Conservation (phyloP, 106 monocot species). For the Dioscorea zingiberensis region DNA sequence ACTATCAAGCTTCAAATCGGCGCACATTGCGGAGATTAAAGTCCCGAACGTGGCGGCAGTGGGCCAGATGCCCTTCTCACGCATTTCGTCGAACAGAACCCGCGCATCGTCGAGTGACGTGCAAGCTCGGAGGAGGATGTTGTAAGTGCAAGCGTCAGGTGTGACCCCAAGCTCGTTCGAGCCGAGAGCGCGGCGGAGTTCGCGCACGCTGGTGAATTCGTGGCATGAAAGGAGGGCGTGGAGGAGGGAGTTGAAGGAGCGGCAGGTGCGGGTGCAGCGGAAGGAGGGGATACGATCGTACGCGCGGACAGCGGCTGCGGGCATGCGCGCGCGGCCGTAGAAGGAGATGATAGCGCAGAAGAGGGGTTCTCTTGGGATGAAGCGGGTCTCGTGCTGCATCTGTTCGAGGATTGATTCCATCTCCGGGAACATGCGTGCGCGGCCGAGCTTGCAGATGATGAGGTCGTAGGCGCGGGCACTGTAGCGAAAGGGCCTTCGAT, state of each 20-base stretch:
- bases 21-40: conserved; percentile 43
- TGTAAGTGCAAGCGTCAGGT: conserved; percentile 60
- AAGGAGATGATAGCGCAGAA: conserved; percentile 64
- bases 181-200: conserved; percentile 15
- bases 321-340: conserved; percentile 64
- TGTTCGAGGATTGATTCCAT: conserved; percentile 63
- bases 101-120: conserved; percentile 18
- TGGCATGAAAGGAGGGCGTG: conserved; percentile 37
- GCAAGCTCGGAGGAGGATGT: conserved; percentile 31
- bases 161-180: neutral
- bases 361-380: conserved; percentile 52
- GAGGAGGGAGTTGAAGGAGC: conserved; percentile 62
- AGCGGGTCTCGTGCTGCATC: conserved; percentile 32
- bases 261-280: conserved; percentile 30
- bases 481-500: conserved; percentile 38
- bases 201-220: conserved; percentile 9
- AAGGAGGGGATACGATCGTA: conserved; percentile 53
- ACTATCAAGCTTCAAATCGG: conserved; percentile 22
- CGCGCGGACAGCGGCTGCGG: conserved; percentile 22
- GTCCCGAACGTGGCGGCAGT: conserved; percentile 50
- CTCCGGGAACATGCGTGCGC: conserved; percentile 48
- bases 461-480: conserved; percentile 61
- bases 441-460: conserved; percentile 67
- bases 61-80: conserved; percentile 28
- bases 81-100: conserved; percentile 77